Percentiles rank a stretch among this genome's conserved stretches.
These are phyloP conservation scores for Priceomyces carsonii DNA, from an alignment of 805 yeast genomes.

Conservation along the genomic window DNA sequence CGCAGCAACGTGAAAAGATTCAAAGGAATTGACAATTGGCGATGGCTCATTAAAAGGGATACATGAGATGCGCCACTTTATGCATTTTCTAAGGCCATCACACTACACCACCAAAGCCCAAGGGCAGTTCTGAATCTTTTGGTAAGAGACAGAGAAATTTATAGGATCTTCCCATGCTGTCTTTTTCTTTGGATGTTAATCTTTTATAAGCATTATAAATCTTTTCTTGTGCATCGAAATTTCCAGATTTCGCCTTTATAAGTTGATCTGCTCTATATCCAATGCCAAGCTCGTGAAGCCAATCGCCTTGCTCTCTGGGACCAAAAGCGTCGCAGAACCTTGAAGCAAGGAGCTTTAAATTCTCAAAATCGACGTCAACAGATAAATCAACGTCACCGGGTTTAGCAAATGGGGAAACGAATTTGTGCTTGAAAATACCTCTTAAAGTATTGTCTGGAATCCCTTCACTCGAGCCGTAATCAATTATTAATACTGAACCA, in stretches of 20 bases:
- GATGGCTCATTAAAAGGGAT: constrained; percentile 9
- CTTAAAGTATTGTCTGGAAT: constrained; percentile 74
- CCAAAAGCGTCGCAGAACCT: constrained; percentile 39
- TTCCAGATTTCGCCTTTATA: constrained; percentile 38
- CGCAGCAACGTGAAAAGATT: neutral
- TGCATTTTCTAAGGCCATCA: constrained; percentile 1
- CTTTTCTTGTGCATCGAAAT: constrained; percentile 49
- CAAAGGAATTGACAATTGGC: constrained; percentile 12
- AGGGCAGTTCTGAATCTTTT: constrained; percentile 40
- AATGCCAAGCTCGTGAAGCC: constrained; percentile 74
- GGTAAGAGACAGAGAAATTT: constrained; percentile 70
- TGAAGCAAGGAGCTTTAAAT: constrained; percentile 34
- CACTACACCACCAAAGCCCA: constrained; percentile 50
- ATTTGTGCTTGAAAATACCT: constrained; percentile 69
- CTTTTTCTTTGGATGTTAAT: constrained; percentile 58
- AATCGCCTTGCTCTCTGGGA: constrained; percentile 75
- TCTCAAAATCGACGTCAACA: constrained; percentile 79
- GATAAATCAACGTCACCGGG: constrained; percentile 85
- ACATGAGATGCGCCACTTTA: neutral
- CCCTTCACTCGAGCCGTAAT: constrained; percentile 65
- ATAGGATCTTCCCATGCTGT: constrained; percentile 75
- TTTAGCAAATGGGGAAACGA: constrained; percentile 70
- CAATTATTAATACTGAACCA: constrained; percentile 75
- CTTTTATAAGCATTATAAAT: constrained; percentile 60
- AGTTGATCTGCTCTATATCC: constrained; percentile 67